A percentile compares a stretch with the other conserved stretches of the same genome.
phyloP scores from a whole-genome alignment of 2,329 filamentous ascomycete species.

The Mycogone perniciosa region DNA sequence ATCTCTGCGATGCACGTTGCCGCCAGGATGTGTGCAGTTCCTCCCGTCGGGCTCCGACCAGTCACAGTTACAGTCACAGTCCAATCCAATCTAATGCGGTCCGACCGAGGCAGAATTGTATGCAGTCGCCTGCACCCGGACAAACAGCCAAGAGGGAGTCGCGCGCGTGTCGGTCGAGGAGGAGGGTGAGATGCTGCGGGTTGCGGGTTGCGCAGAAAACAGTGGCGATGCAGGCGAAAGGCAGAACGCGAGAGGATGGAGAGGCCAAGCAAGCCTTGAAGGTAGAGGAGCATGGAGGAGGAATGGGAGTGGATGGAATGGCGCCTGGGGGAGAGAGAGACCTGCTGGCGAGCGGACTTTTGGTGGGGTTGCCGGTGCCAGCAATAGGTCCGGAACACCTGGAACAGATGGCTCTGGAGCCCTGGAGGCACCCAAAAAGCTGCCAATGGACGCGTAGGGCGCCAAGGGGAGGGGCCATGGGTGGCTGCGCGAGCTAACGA shows the following conservation, averaged over 20 bases:
- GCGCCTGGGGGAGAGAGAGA: too few relatives aligned
- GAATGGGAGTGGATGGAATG: too few relatives aligned
- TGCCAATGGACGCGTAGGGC: slow-evolving; percentile 1
- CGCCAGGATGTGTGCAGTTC: slow-evolving; percentile 12
- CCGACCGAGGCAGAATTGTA: background rate
- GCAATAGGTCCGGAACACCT: slow-evolving; percentile 3
- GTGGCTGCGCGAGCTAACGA: background rate
- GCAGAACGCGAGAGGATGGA: too few relatives aligned
- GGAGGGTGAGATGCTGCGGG: too few relatives aligned
- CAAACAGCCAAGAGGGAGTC: too few relatives aligned
- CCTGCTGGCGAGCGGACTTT: too few relatives aligned
- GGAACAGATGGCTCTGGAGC: background rate
- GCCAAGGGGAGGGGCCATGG: background rate
- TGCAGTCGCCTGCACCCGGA: background rate
- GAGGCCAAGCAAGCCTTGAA: too few relatives aligned
- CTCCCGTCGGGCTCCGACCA: background rate
- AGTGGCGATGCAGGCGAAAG: too few relatives aligned
- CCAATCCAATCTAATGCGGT: slow-evolving; percentile 1
- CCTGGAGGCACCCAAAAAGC: background rate
- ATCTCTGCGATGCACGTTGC: slow-evolving; percentile 8
- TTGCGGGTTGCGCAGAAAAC: too few relatives aligned
- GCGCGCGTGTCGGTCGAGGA: too few relatives aligned
- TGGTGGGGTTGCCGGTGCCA: slow-evolving; percentile 4
- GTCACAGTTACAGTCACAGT: background rate
- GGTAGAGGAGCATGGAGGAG: too few relatives aligned